These are phyloP conservation scores for Bruguiera parviflora DNA, from an alignment of 345 rosid species.

Conservation along the genomic window DNA sequence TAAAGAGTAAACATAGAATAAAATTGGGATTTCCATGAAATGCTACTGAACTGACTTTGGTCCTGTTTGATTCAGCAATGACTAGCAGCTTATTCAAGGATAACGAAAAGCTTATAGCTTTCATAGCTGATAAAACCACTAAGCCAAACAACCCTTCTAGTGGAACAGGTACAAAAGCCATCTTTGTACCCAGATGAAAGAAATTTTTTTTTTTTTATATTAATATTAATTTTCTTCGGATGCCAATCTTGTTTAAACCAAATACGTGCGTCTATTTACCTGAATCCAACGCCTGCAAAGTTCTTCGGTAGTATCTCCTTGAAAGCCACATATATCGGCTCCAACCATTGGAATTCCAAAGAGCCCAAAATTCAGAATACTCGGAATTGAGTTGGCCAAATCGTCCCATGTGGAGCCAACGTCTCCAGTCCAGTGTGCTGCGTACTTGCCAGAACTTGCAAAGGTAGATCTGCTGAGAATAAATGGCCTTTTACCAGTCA, in stretches of 20 bases:
- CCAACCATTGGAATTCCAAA: slow-evolving; percentile 87
- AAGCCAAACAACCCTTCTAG: too few relatives aligned
- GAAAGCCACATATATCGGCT: slow-evolving; percentile 75
- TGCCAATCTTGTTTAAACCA: too few relatives aligned
- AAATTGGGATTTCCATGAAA: too few relatives aligned
- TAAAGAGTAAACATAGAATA: background rate
- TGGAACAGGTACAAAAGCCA: too few relatives aligned
- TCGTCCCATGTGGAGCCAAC: slow-evolving; percentile 67
- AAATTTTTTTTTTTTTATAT: too few relatives aligned
- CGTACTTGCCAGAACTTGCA: slow-evolving; percentile 65
- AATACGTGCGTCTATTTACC: slow-evolving; percentile 21
- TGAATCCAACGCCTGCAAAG: slow-evolving; percentile 77
- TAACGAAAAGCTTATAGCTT: too few relatives aligned
- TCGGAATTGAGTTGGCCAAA: slow-evolving; percentile 54
- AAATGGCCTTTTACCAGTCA: slow-evolving; percentile 59
- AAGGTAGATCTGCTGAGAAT: slow-evolving; percentile 69
- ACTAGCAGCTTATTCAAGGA: too few relatives aligned
- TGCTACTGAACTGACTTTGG: too few relatives aligned
- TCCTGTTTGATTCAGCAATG: too few relatives aligned
- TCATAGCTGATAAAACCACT: too few relatives aligned
- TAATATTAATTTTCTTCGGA: too few relatives aligned
- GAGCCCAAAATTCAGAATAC: slow-evolving; percentile 61
- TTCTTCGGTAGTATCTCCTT: slow-evolving; percentile 53
- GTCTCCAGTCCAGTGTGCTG: slow-evolving; percentile 87
- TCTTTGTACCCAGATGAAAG: too few relatives aligned